A percentile compares a stretch with the other conserved stretches of the same genome.
These are phyloP conservation scores for Adansonia grandidieri DNA, from an alignment of 441 rosid species.

Conservation along the genomic window DNA sequence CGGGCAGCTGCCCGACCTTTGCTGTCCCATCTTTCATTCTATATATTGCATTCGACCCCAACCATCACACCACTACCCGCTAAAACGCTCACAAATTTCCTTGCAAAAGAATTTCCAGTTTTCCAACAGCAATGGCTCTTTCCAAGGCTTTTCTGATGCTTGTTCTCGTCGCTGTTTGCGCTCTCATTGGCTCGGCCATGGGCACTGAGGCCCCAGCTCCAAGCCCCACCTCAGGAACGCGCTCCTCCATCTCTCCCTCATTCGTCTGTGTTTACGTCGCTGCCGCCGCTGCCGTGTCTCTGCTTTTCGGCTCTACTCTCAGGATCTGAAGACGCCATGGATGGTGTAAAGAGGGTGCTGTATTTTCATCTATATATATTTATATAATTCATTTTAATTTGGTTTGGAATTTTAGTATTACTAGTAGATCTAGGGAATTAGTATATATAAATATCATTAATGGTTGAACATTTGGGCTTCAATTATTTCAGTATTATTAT, in stretches of 20 bases:
- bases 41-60: conserved; percentile 23
- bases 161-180: conserved; percentile 30
- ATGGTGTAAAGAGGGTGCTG: background rate
- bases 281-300: conserved; percentile 31
- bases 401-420: background rate
- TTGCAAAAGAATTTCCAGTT: background rate
- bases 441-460: background rate
- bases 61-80: background rate
- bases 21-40: background rate
- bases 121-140: conserved; percentile 32
- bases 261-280: conserved; percentile 27
- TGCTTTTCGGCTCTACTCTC: conserved; percentile 42
- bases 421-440: conserved; percentile 19
- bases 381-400: background rate
- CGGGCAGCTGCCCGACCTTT: conserved; percentile 39
- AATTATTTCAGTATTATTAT: conserved; percentile 9
- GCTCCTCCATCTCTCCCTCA: conserved; percentile 36
- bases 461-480: background rate
- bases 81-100: background rate
- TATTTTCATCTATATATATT: background rate
- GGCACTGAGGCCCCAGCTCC: conserved; percentile 54
- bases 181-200: conserved; percentile 37
- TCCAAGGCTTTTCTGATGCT: conserved; percentile 28
- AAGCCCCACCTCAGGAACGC: conserved; percentile 41
- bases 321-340: conserved; percentile 40